Conservation (phyloP, 257 asterid species). For the Parsonsia alboflavescens region DNA sequence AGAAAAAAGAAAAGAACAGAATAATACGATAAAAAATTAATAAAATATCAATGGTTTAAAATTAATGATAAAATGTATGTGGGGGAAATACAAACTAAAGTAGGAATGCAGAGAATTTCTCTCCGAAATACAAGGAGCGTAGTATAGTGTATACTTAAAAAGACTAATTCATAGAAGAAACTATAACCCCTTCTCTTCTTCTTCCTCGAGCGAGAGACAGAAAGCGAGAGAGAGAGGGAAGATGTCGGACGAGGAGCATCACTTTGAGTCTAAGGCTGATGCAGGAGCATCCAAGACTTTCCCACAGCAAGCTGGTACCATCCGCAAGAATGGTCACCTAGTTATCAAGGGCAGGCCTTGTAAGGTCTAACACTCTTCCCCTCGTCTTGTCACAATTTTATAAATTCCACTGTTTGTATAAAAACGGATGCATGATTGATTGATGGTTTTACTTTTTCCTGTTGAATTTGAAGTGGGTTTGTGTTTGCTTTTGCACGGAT, state of each 20-base stretch:
- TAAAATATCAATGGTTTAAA: too few species aligned
- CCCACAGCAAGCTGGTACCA: slow-evolving; percentile 86
- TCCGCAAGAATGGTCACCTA: slow-evolving; percentile 67
- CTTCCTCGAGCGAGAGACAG: too few species aligned
- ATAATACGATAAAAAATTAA: too few species aligned
- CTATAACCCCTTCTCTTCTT: too few species aligned
- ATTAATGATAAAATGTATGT: too few species aligned
- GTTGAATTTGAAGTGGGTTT: slow-evolving; percentile 18
- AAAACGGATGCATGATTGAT: neutral
- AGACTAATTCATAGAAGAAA: neutral
- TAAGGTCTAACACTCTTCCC: slow-evolving; percentile 37
- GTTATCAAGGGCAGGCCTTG: slow-evolving; percentile 81
- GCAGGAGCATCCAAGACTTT: slow-evolving; percentile 76
- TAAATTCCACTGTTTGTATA: neutral
- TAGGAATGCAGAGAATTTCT: too few species aligned
- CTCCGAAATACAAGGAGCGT: neutral
- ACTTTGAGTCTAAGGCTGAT: slow-evolving; percentile 70
- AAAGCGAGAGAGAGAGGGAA: slow-evolving; percentile 25
- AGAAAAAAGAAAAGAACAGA: too few species aligned
- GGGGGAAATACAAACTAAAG: too few species aligned
- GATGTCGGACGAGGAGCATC: slow-evolving; percentile 89
- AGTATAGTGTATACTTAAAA: neutral
- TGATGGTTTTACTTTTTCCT: neutral
- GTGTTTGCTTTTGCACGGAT: slow-evolving; percentile 7
- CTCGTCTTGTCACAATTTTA: neutral